Evolutionary conservation across 1,284 basidiomycete genomes (phyloP), one percentile per base, ranked within the genome.

Genomic region (Rhodofomes roseus): DNA sequence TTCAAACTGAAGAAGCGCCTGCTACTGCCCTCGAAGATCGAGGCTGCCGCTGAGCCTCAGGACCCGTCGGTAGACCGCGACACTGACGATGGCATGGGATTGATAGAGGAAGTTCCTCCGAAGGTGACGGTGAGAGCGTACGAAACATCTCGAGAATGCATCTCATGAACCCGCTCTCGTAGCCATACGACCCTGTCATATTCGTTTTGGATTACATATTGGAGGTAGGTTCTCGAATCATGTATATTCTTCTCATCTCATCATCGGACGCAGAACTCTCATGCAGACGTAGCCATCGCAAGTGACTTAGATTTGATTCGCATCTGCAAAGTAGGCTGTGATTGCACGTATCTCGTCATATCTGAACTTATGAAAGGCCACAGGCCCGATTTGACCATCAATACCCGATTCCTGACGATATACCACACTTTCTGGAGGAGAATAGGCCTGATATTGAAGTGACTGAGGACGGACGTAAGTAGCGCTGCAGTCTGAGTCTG

Each of bases 1-100:
- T 36, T 52, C 50, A 52, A 52, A 16, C 5, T 37, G 12, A 69
- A 67, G 57, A 52, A 31, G 50, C 29, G 50, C 8, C 31, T 20
- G 2, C 12, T 52, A 1, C 6, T 40, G 20, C 55, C 40, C 5
- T 29, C 22, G 46, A 48, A 25, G 22, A 52, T 52, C 20, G 31
- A 52, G 7, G 50, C 50, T 9, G 50, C 31, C n/a, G 50, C 50
- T 8, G 50, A 52, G n/a, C 50, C 50, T 4, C 50, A 37, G 14
- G 50, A 52, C 16, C 50, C 50, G n/a, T 37, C 50, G 31, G 31
- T 37, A n/a, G 34, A 52, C 27, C 29, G 31, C 4, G 50, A 52
- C 16, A 14, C 18, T 18, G 50, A 52, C 31, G 23, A 25, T 27
- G 50, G 20, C 7, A 36, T 22, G 50, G 37, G 14, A 39, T 5